These are phyloP conservation scores for Aspergillus affinis DNA, from an alignment of 495 filamentous ascomycete species.

Conservation along the genomic window DNA sequence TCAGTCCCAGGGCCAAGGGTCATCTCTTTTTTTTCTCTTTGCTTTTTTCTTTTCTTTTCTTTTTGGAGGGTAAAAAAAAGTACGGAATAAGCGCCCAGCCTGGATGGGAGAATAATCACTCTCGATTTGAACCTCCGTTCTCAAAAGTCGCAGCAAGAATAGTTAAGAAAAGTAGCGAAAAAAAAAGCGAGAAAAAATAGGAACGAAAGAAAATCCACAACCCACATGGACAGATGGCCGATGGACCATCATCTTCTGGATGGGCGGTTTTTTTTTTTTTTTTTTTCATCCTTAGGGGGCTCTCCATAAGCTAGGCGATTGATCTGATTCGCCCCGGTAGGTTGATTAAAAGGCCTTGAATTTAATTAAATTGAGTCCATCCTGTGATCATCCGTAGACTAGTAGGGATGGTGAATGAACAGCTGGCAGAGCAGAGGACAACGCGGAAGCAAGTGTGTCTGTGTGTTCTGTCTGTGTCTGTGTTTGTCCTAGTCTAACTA, in stretches of 20 bases:
- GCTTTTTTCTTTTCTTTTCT: too few species aligned
- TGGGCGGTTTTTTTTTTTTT: conserved; percentile 2
- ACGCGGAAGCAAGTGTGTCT: conserved; percentile 3
- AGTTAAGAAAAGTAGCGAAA: background rate
- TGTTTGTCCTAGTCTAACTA: too few species aligned
- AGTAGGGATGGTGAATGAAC: conserved; percentile 12
- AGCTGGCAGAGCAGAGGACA: conserved; percentile 19
- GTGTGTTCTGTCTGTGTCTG: background rate
- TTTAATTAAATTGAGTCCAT: conserved; percentile 6
- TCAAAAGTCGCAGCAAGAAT: background rate
- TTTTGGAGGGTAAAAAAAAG: too few species aligned
- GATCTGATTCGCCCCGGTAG: conserved; percentile 10
- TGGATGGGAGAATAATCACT: too few species aligned
- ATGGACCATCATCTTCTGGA: conserved; percentile 1
- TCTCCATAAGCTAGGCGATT: background rate
- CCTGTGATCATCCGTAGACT: conserved; percentile 15
- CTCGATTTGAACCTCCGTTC: too few species aligned
- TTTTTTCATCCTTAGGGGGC: background rate
- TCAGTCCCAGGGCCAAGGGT: too few species aligned
- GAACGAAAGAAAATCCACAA: background rate
- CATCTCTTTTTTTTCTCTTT: too few species aligned
- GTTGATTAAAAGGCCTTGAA: conserved; percentile 9
- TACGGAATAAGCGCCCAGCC: too few species aligned
- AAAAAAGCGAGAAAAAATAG: background rate
- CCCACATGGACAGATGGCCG: background rate